A percentile compares a stretch with the other conserved stretches of the same genome.
Conservation (phyloP, 2,329 filamentous ascomycete genomes). For the Dendrostoma leiphaemia region DNA sequence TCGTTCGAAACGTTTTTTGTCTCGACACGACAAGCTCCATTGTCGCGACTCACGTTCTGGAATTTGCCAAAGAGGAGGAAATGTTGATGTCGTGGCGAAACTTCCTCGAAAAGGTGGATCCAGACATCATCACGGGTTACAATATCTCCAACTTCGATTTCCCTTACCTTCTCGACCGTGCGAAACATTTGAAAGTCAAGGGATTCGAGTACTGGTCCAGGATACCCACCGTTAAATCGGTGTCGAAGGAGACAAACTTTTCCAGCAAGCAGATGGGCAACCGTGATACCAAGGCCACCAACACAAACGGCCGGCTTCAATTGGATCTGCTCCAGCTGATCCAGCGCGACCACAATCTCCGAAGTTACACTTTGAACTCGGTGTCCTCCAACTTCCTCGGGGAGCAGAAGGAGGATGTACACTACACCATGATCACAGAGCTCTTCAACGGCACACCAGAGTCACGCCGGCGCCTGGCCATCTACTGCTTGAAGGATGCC, state of each 20-base stretch:
- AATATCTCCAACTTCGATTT: conserved; percentile 99
- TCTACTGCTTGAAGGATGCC: conserved; percentile 97
- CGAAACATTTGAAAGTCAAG: conserved; percentile 74
- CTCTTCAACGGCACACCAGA: conserved; percentile 95
- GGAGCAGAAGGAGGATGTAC: conserved; percentile 98
- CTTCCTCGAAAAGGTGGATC: conserved; percentile 86
- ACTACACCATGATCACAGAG: conserved; percentile 99
- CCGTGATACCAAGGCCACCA: conserved; percentile 89
- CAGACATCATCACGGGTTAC: conserved; percentile 97
- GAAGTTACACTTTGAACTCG: conserved; percentile 96
- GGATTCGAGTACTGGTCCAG: conserved; percentile 88
- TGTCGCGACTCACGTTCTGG: conserved; percentile 88
- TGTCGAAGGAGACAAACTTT: conserved; percentile 77
- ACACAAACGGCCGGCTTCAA: conserved; percentile 90
- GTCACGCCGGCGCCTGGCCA: conserved; percentile 81
- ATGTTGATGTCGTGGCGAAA: conserved; percentile 94
- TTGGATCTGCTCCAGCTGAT: conserved; percentile 92
- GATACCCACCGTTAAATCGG: conserved; percentile 67
- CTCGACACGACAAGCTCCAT: conserved; percentile 90
- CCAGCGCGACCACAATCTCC: conserved; percentile 88
- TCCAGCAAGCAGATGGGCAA: conserved; percentile 99
- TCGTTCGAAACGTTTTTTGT: conserved; percentile 95
- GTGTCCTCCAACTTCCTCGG: conserved; percentile 92
- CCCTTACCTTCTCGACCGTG: conserved; percentile 87
- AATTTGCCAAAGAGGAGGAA: conserved; percentile 76